These are phyloP conservation scores for Pythium pyrilobum DNA, from an alignment of 352 stramenopile genomes.

Conservation along the genomic window DNA sequence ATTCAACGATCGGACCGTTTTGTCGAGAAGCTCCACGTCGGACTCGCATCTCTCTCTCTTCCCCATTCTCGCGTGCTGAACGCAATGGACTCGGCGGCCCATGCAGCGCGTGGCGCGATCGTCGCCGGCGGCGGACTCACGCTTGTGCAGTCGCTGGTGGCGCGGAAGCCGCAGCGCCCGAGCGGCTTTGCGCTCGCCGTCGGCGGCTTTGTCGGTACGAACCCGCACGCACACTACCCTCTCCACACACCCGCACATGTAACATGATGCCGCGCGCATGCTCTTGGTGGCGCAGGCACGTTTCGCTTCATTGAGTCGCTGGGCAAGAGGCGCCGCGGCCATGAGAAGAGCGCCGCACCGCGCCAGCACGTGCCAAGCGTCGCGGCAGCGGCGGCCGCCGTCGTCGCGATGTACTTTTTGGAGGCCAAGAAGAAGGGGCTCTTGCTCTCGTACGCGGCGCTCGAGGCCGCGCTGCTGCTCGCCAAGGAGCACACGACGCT, in stretches of 20 bases:
- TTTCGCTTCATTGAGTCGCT: slow-evolving; percentile 19
- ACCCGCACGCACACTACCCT: no score
- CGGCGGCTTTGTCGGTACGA: slow-evolving; percentile 48
- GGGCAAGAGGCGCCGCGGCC: neutral
- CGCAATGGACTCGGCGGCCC: slow-evolving; percentile 30
- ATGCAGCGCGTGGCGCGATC: slow-evolving; percentile 37
- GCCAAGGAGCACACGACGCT: slow-evolving; percentile 35
- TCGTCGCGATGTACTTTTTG: slow-evolving; percentile 38
- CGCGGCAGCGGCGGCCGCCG: slow-evolving; percentile 8
- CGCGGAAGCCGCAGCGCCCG: slow-evolving; percentile 30
- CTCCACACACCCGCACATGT: no score
- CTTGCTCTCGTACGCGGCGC: slow-evolving; percentile 46
- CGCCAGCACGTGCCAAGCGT: slow-evolving; percentile 6
- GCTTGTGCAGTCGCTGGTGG: slow-evolving; percentile 34
- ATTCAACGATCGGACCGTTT: neutral
- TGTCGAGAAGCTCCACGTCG: no score
- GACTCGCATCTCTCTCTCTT: no score
- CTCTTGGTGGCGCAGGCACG: slow-evolving; percentile 1
- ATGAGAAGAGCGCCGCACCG: neutral
- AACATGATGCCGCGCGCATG: neutral
- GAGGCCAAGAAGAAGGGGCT: slow-evolving; percentile 48
- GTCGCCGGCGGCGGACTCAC: slow-evolving; percentile 36
- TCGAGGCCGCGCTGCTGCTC: slow-evolving; percentile 44
- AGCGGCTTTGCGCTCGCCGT: slow-evolving; percentile 50
- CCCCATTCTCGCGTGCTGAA: no score